Percentiles rank a stretch among this genome's conserved stretches.
Conservation (phyloP, 805 yeast genomes). For the Saccharomycodes ludwigii region DNA sequence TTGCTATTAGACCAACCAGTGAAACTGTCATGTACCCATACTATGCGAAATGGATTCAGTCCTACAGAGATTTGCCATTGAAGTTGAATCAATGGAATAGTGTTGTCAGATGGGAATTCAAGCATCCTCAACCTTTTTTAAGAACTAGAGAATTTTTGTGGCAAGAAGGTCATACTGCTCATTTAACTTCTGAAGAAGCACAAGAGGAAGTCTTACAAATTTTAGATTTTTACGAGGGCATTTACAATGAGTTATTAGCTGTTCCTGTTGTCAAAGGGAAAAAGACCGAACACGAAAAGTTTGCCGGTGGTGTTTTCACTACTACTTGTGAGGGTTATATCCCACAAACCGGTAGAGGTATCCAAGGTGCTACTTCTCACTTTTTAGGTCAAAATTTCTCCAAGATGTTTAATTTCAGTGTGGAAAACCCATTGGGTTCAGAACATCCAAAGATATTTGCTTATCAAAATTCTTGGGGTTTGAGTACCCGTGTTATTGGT, state of each 20-base stretch:
- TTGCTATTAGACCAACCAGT: constrained; percentile 98
- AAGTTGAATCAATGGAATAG: constrained; percentile 98
- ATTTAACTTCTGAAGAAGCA: constrained; percentile 73
- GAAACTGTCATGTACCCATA: constrained; percentile 99
- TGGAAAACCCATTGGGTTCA: constrained; percentile 88
- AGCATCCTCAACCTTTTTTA: constrained; percentile 98
- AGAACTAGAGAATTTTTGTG: constrained; percentile 98
- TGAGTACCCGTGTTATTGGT: constrained; percentile 96
- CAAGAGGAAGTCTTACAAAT: constrained; percentile 73
- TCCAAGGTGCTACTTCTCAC: constrained; percentile 98
- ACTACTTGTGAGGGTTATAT: constrained; percentile 95
- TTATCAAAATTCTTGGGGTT: constrained; percentile 98
- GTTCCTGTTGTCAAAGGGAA: constrained; percentile 94
- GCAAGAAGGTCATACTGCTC: constrained; percentile 99
- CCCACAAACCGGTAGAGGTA: constrained; percentile 98
- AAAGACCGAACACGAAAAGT: constrained; percentile 95
- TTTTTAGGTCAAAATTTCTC: constrained; percentile 97
- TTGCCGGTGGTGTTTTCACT: constrained; percentile 95
- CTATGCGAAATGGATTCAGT: constrained; percentile 97
- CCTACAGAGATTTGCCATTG: constrained; percentile 95
- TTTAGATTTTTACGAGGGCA: constrained; percentile 70
- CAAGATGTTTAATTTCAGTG: constrained; percentile 92
- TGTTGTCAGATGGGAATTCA: constrained; percentile 99
- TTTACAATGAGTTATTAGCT: constrained; percentile 87
- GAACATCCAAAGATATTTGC: constrained; percentile 80